Evolutionary conservation across 345 rosid genomes (phyloP).

Genomic region (Carallia pectinifolia): DNA sequence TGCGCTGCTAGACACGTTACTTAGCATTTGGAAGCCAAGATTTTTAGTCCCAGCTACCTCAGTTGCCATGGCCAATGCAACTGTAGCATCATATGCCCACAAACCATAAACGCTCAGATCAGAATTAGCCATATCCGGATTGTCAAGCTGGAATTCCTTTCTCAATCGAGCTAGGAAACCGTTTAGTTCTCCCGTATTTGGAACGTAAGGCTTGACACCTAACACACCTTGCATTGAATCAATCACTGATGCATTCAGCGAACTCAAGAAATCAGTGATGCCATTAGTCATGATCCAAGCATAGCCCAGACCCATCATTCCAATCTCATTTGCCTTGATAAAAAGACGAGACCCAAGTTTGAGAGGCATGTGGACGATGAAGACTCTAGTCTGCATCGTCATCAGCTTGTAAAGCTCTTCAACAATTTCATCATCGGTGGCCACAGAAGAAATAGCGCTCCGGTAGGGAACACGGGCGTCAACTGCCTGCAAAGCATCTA

Average conservation of each 20-base stretch:
- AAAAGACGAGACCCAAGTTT: constrained; percentile 32
- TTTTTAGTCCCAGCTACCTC: neutral
- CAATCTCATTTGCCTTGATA: constrained; percentile 16
- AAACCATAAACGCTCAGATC: constrained; percentile 23
- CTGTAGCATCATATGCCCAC: constrained; percentile 24
- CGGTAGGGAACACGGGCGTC: constrained; percentile 21
- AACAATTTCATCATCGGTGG: constrained; percentile 15
- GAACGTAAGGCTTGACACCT: constrained; percentile 26
- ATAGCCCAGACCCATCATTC: constrained; percentile 35
- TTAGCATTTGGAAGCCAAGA: neutral
- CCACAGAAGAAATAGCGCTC: constrained; percentile 22
- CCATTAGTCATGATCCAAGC: constrained; percentile 43
- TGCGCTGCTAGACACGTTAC: neutral
- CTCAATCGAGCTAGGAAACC: constrained; percentile 25
- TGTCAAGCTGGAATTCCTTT: constrained; percentile 15
- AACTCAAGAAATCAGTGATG: constrained; percentile 8
- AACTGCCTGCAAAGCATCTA: constrained; percentile 26
- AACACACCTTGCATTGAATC: constrained; percentile 40
- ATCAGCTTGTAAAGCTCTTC: constrained; percentile 29
- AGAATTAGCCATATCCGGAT: constrained; percentile 15
- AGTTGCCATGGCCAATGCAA: constrained; percentile 3
- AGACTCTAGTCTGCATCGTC: constrained; percentile 35
- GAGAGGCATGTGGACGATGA: constrained; percentile 39
- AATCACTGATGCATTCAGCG: neutral
- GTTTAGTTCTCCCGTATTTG: constrained; percentile 8